A percentile compares a stretch with the other conserved stretches of the same genome.
Evolutionary conservation across 2,329 filamentous ascomycete genomes (phyloP).

Genomic region (Neofusicoccum sp.): DNA sequence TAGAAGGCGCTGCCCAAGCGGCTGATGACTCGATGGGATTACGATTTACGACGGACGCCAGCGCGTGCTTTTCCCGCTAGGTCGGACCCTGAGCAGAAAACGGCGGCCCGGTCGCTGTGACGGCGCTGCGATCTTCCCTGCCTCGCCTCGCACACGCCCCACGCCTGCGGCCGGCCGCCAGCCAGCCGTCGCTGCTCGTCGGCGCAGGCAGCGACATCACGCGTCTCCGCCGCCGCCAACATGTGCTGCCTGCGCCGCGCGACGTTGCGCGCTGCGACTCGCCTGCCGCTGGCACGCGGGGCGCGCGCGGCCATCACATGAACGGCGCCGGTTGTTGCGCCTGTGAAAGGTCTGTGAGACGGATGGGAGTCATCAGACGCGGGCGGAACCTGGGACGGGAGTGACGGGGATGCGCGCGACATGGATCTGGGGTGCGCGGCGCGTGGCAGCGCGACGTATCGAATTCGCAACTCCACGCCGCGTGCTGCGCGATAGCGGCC

Average conservation of each 20-base stretch:
- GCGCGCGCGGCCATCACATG: constrained; percentile 1
- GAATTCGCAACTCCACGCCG: not conserved
- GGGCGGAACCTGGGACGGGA: not conserved
- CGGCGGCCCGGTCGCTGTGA: too few relatives aligned
- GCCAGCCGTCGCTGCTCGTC: too few relatives aligned
- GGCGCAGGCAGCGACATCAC: constrained; percentile 2
- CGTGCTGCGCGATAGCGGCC: not conserved
- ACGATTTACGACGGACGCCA: not conserved
- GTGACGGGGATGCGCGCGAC: not conserved
- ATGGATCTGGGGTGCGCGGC: not conserved
- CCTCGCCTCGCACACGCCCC: not conserved
- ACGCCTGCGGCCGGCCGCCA: not conserved
- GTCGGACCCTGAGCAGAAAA: constrained; percentile 3
- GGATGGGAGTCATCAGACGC: constrained; percentile 4
- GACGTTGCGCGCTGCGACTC: constrained; percentile 8
- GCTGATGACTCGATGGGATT: constrained; percentile 14
- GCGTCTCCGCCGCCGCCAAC: not conserved
- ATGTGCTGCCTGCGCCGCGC: not conserved
- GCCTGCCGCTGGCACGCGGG: not conserved
- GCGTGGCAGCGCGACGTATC: too few relatives aligned
- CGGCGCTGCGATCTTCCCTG: not conserved
- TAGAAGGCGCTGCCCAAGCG: too few relatives aligned
- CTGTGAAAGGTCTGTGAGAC: not conserved
- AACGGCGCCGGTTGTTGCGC: not conserved
- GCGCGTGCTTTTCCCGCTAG: not conserved